Evolutionary conservation across 2,329 filamentous ascomycete genomes (phyloP).

Genomic region (Sarocladium oryzae): DNA sequence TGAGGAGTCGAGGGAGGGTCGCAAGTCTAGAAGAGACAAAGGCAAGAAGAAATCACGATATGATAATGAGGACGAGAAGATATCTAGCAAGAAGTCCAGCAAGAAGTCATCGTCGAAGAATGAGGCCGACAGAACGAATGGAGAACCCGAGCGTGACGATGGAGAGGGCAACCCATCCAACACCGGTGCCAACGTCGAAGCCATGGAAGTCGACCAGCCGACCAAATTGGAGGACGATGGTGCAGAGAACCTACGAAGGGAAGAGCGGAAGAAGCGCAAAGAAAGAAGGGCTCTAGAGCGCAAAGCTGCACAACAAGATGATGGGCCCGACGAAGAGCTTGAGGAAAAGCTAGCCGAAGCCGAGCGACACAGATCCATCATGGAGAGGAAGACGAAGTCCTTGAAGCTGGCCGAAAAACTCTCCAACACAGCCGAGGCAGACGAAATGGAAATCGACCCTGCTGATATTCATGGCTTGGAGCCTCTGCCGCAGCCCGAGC

Average conservation of each 20-base stretch:
- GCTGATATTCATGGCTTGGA: constrained; percentile 63
- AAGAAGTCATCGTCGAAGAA: constrained; percentile 9
- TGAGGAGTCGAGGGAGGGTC: constrained; percentile 18
- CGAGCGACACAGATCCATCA: constrained; percentile 41
- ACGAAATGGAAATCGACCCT: constrained; percentile 25
- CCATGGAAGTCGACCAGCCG: constrained; percentile 14
- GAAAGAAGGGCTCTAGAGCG: constrained; percentile 22
- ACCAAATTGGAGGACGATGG: neutral
- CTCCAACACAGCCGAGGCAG: constrained; percentile 18
- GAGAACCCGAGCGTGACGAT: constrained; percentile 11
- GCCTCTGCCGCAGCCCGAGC: constrained; percentile 73
- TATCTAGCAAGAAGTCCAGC: neutral
- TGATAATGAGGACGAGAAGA: constrained; percentile 10
- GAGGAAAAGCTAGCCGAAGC: constrained; percentile 22
- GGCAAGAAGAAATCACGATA: constrained; percentile 11
- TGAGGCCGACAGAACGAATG: constrained; percentile 11
- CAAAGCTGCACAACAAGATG: constrained; percentile 16
- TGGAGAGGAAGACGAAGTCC: constrained; percentile 51
- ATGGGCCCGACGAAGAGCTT: constrained; percentile 22
- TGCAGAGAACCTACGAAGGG: constrained; percentile 11
- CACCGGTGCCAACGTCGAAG: neutral
- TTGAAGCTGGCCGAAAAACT: constrained; percentile 35
- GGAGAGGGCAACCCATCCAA: constrained; percentile 11
- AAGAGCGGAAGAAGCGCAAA: constrained; percentile 23
- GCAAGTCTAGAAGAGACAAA: constrained; percentile 12